Percentiles rank a stretch among this genome's conserved stretches.
Evolutionary conservation across 2,329 filamentous ascomycete species (phyloP).

Genomic region (Phaeosphaeriaceae sp.): DNA sequence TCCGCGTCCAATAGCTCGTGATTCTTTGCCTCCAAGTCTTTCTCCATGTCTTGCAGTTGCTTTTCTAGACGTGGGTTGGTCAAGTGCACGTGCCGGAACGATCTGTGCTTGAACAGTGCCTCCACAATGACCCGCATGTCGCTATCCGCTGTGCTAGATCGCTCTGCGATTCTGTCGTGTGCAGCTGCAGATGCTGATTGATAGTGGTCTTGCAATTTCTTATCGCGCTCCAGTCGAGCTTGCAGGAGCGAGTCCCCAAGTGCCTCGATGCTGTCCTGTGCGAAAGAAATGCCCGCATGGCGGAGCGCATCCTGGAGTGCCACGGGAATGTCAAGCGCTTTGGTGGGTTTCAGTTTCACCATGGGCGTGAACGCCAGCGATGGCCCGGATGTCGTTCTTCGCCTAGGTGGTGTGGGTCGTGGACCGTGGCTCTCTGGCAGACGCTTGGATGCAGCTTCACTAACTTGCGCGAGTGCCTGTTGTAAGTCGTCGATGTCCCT

Average conservation of each 20-base stretch:
- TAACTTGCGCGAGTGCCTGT: conserved; percentile 40
- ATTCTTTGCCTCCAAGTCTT: conserved; percentile 46
- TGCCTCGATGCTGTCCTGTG: conserved; percentile 33
- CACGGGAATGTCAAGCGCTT: conserved; percentile 37
- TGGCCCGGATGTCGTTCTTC: conserved; percentile 30
- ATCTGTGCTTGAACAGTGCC: conserved; percentile 48
- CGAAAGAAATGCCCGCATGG: conserved; percentile 39
- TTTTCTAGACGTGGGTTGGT: conserved; percentile 33
- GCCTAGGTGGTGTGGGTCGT: conserved; percentile 21
- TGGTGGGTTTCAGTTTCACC: conserved; percentile 36
- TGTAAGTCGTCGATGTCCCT: conserved; percentile 37
- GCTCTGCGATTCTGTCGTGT: conserved; percentile 44
- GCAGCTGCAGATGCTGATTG: conserved; percentile 39
- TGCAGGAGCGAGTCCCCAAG: conserved; percentile 37
- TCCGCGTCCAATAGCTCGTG: conserved; percentile 48
- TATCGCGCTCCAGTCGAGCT: conserved; percentile 40
- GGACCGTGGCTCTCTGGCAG: conserved; percentile 26
- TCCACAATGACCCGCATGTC: conserved; percentile 47
- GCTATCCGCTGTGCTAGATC: conserved; percentile 44
- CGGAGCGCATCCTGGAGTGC: conserved; percentile 45
- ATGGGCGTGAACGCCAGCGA: conserved; percentile 37
- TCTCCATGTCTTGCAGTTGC: conserved; percentile 46
- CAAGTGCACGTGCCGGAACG: conserved; percentile 37
- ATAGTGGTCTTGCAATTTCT: conserved; percentile 45
- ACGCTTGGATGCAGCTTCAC: conserved; percentile 30